phyloP scores from a whole-genome alignment of 2,329 filamentous ascomycete species.

The Grosmannia clavigera region DNA sequence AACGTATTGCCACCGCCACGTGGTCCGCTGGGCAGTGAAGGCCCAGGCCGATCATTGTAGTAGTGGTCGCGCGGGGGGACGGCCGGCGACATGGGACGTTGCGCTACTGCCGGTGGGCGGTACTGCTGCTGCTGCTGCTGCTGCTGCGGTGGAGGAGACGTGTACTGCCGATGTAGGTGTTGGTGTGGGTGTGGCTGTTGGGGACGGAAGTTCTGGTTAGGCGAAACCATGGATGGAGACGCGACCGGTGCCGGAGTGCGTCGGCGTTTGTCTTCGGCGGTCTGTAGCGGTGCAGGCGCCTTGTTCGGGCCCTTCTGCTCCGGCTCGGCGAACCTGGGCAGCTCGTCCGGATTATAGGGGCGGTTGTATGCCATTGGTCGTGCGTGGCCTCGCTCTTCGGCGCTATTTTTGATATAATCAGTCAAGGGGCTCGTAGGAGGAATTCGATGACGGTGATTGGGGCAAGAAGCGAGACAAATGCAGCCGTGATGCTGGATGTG shows the following conservation, averaged over 20 bases:
- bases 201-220: conserved; percentile 12
- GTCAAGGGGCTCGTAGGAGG: background rate
- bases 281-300: conserved; percentile 7
- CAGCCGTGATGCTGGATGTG: no score
- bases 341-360: conserved; percentile 84
- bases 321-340: conserved; percentile 56
- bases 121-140: conserved; percentile 40
- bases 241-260: background rate
- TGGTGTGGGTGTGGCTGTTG: conserved; percentile 25
- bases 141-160: conserved; percentile 14
- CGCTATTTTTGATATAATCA: background rate
- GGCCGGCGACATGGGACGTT: conserved; percentile 11
- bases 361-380: conserved; percentile 79
- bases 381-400: background rate
- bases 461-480: no score
- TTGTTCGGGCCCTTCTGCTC: conserved; percentile 27
- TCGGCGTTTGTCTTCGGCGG: conserved; percentile 10
- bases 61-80: conserved; percentile 3
- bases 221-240: background rate
- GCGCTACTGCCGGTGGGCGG: conserved; percentile 12
- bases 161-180: conserved; percentile 22
- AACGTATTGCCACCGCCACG: conserved; percentile 3
- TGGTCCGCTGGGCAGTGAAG: conserved; percentile 7
- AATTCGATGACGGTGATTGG: background rate
- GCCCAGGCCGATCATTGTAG: background rate